Conservation (phyloP, 2,329 filamentous ascomycete genomes). For the Trichoderma gracile region DNA sequence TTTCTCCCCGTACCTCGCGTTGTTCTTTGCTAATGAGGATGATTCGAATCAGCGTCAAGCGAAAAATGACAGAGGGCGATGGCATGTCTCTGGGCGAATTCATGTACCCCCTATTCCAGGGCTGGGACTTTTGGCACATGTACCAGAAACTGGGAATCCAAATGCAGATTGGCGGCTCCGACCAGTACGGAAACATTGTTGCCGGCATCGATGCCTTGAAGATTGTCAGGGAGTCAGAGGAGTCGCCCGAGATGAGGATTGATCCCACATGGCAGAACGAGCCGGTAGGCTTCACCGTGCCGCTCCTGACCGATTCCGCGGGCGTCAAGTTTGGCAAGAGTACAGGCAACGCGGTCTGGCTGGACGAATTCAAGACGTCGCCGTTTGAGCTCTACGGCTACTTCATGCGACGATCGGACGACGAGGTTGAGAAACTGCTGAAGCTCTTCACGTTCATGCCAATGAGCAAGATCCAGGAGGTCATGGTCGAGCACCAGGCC, state of each 20-base stretch:
- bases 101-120: constrained; percentile 87
- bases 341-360: constrained; percentile 90
- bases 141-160: constrained; percentile 67
- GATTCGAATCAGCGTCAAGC: constrained; percentile 60
- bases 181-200: constrained; percentile 96
- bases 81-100: constrained; percentile 96
- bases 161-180: constrained; percentile 90
- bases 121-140: constrained; percentile 95
- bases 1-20: not conserved
- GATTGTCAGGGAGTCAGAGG: constrained; percentile 62
- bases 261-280: constrained; percentile 49
- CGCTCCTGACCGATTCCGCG: constrained; percentile 79
- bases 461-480: constrained; percentile 60
- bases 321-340: constrained; percentile 95
- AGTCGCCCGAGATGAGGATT: constrained; percentile 45
- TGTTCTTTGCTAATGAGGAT: constrained; percentile 28
- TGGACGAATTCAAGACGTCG: constrained; percentile 77
- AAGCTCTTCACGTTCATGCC: constrained; percentile 91
- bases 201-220: constrained; percentile 86
- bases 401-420: constrained; percentile 80
- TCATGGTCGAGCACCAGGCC: constrained; percentile 67
- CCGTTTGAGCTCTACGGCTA: constrained; percentile 88
- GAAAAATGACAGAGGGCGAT: constrained; percentile 78
- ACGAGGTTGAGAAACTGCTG: constrained; percentile 76
- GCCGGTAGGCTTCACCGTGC: constrained; percentile 86